Evolutionary conservation across 257 asterid species (phyloP), one percentile per base, ranked within the genome.

Genomic region (Cordia subcordata): DNA sequence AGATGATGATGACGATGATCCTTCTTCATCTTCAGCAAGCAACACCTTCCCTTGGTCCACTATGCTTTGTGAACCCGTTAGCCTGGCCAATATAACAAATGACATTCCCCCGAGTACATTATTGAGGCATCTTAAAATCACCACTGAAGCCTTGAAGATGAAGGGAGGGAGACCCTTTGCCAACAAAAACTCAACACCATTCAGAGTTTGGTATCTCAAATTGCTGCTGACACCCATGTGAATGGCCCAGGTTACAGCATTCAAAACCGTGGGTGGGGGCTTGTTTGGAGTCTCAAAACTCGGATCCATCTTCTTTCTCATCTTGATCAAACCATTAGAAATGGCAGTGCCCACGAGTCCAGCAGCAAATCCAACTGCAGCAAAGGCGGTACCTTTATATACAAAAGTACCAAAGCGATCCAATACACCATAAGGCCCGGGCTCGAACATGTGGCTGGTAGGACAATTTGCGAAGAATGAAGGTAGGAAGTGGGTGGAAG

Each of bases 151-250:
- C 79, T 90, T 90, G 67, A 90, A 90, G 8, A 81, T 60, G 19
- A 78, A 42, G 0, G 96, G 89, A 2, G 88, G 70, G 18, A 87
- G 57, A 0, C 79, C 86, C 77, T 83, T 85, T 20, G 70, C 95
- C 13, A 90, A 72, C 80, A 87, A 33, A 60, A 64, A 90, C 87
- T 90, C 96, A 13, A 85, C 11, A 0, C 96, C 97, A 11, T 90
- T 90, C 63, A 90, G 73, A 1, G 94, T 80, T 64, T 90, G 97
- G 81, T 90, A 90, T 66, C 97, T 83, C 20, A 90, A 68, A 55
- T 90, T 90, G 62, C 91, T 78, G 78, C 95, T 90, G 8, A 85
- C 37, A 10, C 95, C 96, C 97, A 90, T 90, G 81, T 90, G 97
- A 46, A 69, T 62, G 3, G 97, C 95, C 97, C 97, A 90, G 8